Evolutionary conservation across 1,284 basidiomycete species (phyloP), one percentile per base, ranked within the genome.

Genomic region (Ganoderma sinense): DNA sequence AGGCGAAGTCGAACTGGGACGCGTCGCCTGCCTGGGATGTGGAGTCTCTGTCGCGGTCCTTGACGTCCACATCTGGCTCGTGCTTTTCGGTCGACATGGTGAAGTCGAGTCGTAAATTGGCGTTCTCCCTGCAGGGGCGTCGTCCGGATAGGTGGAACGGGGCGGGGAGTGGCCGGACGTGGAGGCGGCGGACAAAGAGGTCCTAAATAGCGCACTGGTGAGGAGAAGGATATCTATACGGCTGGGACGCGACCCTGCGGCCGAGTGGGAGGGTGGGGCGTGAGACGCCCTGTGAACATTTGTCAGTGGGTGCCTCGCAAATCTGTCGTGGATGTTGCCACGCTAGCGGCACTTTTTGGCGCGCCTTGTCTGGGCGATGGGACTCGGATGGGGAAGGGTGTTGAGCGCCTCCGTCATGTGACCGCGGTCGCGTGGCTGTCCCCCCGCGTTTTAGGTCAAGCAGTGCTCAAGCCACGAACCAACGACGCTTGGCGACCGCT

Each of bases 1-100:
- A 78, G 33, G 80, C 76, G 40, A 89, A 77, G 75, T 90, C 84
- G 48, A 83, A 71, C 55, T 80, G 76, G 33, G 68, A 69, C 16
- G 41, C 73, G 33, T 36, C 56, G 33, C 39, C 56, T 8, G 62
- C 53, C 20, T 67, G 59, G 23, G 69, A 74, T 13, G 67, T 59
- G 6, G 72, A 40, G 6, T 71, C 67, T 23, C 59, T 65, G 39
- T 40, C 59, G 26, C 58, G 48, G 14, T 40, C 26, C 65, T 74
- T 74, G 65, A 70, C 69, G 48, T 68, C 61, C 39, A 72, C 66
- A 20, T 70, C 70, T 23, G 55, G 63, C 3, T 67, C 65, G 45
- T 69, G 43, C 69, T 74, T 71, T 60, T 71, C 72, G 18, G 45
- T 66, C n/a, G 59, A 41, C 61, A 64, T 64, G 8, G 65, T 51